Evolutionary conservation across 2,329 filamentous ascomycete genomes (phyloP).

Genomic region (Pezizomycotina sp.): DNA sequence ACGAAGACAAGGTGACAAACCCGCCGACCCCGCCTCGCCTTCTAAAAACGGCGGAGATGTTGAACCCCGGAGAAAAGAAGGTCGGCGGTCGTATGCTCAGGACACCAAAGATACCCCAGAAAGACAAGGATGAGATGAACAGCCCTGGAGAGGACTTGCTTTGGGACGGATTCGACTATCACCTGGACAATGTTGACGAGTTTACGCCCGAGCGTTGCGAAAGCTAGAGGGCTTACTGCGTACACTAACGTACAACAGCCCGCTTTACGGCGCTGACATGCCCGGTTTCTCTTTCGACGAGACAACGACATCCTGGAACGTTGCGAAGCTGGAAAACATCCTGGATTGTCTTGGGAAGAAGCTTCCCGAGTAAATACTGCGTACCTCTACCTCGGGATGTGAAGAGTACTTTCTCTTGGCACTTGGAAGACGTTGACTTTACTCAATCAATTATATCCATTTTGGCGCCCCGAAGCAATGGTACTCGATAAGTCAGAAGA

Average conservation of each 20-base stretch:
- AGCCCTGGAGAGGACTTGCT: constrained; percentile 50
- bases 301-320: constrained; percentile 69
- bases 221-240: constrained; percentile 94
- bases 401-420: constrained; percentile 99
- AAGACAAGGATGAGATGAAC: constrained; percentile 22
- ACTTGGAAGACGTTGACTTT: constrained; percentile 97
- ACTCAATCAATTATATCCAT: constrained; percentile 99
- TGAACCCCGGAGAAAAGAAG: constrained; percentile 4
- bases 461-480: constrained; percentile 98
- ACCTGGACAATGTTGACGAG: constrained; percentile 64
- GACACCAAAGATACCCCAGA: constrained; percentile 26
- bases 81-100: constrained; percentile 18
- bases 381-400: constrained; percentile 96
- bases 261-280: constrained; percentile 92
- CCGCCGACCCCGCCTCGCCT: constrained; percentile 5
- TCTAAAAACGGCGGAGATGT: constrained; percentile 9
- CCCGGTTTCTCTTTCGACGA: constrained; percentile 90
- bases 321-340: constrained; percentile 84
- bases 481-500: constrained; percentile 99
- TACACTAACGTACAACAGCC: constrained; percentile 83
- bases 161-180: constrained; percentile 83
- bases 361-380: constrained; percentile 92
- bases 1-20: constrained; percentile 6
- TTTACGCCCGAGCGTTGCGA: constrained; percentile 84
- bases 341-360: constrained; percentile 89